Base-by-base conservation (phyloP, 2,329 filamentous ascomycete species). In the Byssochlamys sp. region DNA sequence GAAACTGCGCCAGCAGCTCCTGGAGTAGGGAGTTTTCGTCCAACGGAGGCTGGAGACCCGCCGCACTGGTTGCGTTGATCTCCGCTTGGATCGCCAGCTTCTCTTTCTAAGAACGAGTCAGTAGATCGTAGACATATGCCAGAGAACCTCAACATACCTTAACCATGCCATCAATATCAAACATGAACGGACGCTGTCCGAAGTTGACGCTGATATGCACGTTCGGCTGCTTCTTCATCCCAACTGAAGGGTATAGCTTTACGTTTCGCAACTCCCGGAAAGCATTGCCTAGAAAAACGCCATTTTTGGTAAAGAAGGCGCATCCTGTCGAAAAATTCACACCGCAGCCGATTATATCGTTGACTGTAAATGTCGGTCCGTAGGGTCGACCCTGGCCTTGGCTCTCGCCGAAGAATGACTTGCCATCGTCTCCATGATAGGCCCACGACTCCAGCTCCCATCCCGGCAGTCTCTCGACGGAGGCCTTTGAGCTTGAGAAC, bases 91-190 rank as follows among this genome's bases (percentile, higher is more conserved):
- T 79, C 3, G 71, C 75, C n/a, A 71, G 66, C 67, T 82, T 82
- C 71, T 90, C 85, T 63, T 79, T 77, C 83, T 88, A 67, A 62
- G 63, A 50, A 25, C 27, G 63, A 57, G 24, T 60, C 33, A 61
- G 29, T 31, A 31, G 29, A 31, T 31, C 52, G 10, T 31, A 52
- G 55, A 59, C 55, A 63, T 50, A 14, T 28, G 55, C n/a, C n/a
- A 24, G 25, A 27, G 6, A 28, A 28, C 48, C 56, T 57, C 29
- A 35, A 55, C 56, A 75, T 81, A 89, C 89, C 78, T 81, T 82
- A 77, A 96, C 87, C 80, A 94, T 83, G 59, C 83, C 82, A 72
- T 96, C 90, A 64, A 99, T 97, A 70, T 96, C 89, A 74, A 88
- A 99, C 51, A 90, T 81, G 71, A 97, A 97, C 2, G 88, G 88